phyloP scores from a whole-genome alignment of 352 stramenopile genomes.

The Phytophthora syringae region DNA sequence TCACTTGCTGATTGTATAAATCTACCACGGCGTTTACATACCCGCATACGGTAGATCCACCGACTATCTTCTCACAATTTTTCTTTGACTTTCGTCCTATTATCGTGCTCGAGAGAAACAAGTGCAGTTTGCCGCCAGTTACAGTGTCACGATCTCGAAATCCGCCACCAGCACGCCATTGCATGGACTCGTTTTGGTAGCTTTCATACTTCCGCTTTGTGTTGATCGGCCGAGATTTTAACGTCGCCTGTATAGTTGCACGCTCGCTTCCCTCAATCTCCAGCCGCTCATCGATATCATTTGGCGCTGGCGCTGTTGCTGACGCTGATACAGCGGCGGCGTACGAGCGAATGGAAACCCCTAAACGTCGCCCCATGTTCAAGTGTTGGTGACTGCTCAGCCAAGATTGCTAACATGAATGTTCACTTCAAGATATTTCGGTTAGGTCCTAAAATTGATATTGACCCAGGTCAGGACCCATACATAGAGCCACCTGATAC shows the following conservation, averaged over 20 bases:
- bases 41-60: constrained; percentile 4
- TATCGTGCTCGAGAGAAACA: constrained; percentile 1
- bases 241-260: neutral
- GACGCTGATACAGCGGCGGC: neutral
- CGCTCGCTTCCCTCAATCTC: constrained; percentile 19
- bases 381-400: neutral
- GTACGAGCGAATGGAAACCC: too few species aligned
- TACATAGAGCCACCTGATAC: neutral
- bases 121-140: constrained; percentile 2
- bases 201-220: constrained; percentile 12
- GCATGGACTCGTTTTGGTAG: constrained; percentile 10
- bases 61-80: neutral
- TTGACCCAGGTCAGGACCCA: neutral
- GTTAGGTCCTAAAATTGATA: neutral
- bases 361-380: neutral
- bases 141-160: constrained; percentile 2
- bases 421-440: neutral
- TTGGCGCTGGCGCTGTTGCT: too few species aligned
- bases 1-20: constrained; percentile 11
- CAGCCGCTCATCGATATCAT: neutral
- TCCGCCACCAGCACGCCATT: neutral
- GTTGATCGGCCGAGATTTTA: constrained; percentile 3
- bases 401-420: neutral
- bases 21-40: constrained; percentile 8
- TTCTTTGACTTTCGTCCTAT: constrained; percentile 19